phyloP scores from a whole-genome alignment of 2,329 filamentous ascomycete species.

The Sporothrix phasma region DNA sequence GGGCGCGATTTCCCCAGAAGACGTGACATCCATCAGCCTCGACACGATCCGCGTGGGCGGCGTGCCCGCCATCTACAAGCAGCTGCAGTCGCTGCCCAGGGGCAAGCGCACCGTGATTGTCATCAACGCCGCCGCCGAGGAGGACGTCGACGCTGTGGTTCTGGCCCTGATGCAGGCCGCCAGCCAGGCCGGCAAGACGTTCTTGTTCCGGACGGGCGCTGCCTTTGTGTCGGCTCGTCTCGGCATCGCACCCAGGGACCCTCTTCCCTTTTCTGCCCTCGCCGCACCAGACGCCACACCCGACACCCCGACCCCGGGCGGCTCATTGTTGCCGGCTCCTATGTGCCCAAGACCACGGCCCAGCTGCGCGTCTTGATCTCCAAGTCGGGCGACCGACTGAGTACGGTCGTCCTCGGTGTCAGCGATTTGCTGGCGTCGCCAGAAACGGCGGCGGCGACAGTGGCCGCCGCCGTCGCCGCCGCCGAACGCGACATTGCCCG shows the following conservation, averaged over 20 bases:
- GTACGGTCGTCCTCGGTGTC: slow-evolving; percentile 40
- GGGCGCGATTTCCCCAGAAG: slow-evolving; percentile 20
- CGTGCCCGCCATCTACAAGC: slow-evolving; percentile 33
- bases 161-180: slow-evolving; percentile 33
- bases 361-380: slow-evolving; percentile 34
- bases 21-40: slow-evolving; percentile 35
- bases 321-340: slow-evolving; percentile 3
- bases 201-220: slow-evolving; percentile 24
- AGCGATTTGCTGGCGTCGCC: slow-evolving; percentile 32
- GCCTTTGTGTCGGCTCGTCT: slow-evolving; percentile 4
- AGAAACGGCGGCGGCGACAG: slow-evolving; percentile 14
- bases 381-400: slow-evolving; percentile 39
- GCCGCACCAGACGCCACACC: neutral
- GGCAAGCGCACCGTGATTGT: slow-evolving; percentile 32
- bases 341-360: slow-evolving; percentile 8
- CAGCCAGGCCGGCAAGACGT: slow-evolving; percentile 24
- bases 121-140: slow-evolving; percentile 39
- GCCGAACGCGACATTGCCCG: slow-evolving; percentile 32
- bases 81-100: slow-evolving; percentile 31
- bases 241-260: neutral
- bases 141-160: slow-evolving; percentile 45
- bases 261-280: neutral
- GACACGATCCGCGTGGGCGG: slow-evolving; percentile 33
- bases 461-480: slow-evolving; percentile 22
- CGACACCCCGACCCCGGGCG: neutral